Base-by-base conservation (phyloP, 2,329 filamentous ascomycete genomes). In the Fusarium incarnatum region DNA sequence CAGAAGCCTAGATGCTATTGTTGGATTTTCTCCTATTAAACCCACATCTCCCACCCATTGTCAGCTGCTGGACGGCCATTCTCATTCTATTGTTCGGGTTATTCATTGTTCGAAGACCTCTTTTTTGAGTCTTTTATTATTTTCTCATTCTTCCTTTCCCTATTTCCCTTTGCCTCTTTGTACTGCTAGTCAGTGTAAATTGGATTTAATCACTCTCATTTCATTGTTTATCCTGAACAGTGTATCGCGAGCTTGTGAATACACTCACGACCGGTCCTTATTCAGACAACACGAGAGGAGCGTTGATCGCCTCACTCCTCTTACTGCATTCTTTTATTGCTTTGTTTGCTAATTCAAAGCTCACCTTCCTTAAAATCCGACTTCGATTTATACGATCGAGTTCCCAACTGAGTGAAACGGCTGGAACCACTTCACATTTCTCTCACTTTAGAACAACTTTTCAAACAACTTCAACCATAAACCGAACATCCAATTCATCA, bases 261-360 rank as follows among this genome's bases (percentile, higher is more conserved):
- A 41, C 54, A 53, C 45, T 52, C 67, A 60, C 64, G 30, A 64
- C 59, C 59, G 40, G 56, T 72, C 52, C 45, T 70, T 67, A 75
- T 68, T 67, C 61, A 68, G 34, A 59, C n/a, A 52, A 60, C 64
- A 64, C 46, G 64, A 75, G 73, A 78, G 74, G 74, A 77, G 69
- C 75, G 75, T 77, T 77, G 76, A 78, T 76, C 76, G 75, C 67
- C 68, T 57, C 55, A 50, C 62, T 76, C 70, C 74, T 76, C 74
- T 70, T 48, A 28, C 41, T 66, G 49, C 72, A 72, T 47, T 75
- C 74, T 25, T 66, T 75, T 58, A 48, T 46, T 70, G 45, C 57
- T 55, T 69, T 60, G 47, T 52, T 62, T 63, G 55, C 18, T 32
- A 44, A 63, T 58, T 34, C 44, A 45, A 67, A 62, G 44, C 60